Conservation (phyloP, 805 yeast species). For the Kodamaea neixiangensis region DNA sequence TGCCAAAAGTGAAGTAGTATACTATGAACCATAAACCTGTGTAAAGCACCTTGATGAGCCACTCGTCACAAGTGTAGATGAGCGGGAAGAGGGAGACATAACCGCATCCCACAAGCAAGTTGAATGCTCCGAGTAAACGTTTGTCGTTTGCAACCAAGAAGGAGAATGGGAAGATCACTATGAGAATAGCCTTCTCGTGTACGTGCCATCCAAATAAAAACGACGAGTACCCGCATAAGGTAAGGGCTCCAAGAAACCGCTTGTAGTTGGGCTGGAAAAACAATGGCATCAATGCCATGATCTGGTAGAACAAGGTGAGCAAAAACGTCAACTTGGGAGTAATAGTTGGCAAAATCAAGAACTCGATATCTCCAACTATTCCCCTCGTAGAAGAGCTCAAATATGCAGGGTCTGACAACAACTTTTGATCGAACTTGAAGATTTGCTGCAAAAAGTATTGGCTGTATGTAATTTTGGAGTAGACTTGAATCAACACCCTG, state of each 20-base stretch:
- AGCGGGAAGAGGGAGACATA: constrained; percentile 88
- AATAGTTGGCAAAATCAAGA: constrained; percentile 77
- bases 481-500: constrained; percentile 57
- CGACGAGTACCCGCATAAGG: constrained; percentile 88
- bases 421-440: constrained; percentile 48
- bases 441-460: constrained; percentile 30
- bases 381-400: constrained; percentile 66
- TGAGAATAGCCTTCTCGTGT: constrained; percentile 94
- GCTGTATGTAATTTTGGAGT: constrained; percentile 35
- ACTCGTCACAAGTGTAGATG: constrained; percentile 76
- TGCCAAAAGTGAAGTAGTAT: constrained; percentile 69
- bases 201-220: constrained; percentile 98
- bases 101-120: constrained; percentile 74
- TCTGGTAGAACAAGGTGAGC: constrained; percentile 81
- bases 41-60: constrained; percentile 71
- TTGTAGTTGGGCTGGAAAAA: constrained; percentile 68
- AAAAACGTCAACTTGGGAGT: constrained; percentile 76
- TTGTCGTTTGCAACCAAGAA: constrained; percentile 72
- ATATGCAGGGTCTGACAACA: constrained; percentile 34
- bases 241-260: constrained; percentile 79
- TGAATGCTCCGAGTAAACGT: constrained; percentile 69
- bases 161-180: constrained; percentile 84
- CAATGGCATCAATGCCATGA: constrained; percentile 73
- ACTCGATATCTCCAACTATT: constrained; percentile 85
- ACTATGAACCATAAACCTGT: constrained; percentile 85